These are phyloP conservation scores for Actinomortierella ambigua DNA, from an alignment of 371 early-diverging fungal genomes.

Conservation along the genomic window DNA sequence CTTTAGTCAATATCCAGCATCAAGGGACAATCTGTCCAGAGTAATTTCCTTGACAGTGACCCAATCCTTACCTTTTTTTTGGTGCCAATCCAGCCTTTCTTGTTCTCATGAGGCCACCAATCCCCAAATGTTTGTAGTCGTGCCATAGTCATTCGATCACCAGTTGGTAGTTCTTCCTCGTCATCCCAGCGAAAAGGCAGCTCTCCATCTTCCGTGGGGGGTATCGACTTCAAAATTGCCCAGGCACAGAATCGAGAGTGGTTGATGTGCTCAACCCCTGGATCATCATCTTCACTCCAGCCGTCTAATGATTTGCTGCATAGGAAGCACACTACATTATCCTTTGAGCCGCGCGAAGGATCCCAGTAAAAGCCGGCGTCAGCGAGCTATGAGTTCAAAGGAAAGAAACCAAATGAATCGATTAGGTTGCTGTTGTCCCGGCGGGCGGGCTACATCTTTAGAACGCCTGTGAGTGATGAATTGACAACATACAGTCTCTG, in stretches of 20 bases:
- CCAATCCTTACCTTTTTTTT: conserved; percentile 25
- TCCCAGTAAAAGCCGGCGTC: conserved; percentile 46
- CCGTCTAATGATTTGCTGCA: conserved; percentile 43
- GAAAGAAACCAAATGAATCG: neutral
- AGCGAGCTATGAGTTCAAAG: conserved; percentile 19
- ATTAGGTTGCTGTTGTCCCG: neutral
- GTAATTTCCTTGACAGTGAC: too few relatives aligned
- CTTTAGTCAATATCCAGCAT: too few relatives aligned
- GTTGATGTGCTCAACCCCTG: conserved; percentile 29
- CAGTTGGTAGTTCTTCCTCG: conserved; percentile 33
- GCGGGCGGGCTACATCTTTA: neutral
- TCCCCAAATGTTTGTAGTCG: conserved; percentile 44
- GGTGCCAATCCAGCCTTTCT: conserved; percentile 40
- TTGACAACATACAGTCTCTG: conserved; percentile 15
- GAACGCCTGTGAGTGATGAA: neutral
- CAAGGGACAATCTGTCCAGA: too few relatives aligned
- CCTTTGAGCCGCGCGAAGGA: conserved; percentile 15
- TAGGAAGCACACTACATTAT: conserved; percentile 47
- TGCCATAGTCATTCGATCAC: conserved; percentile 41
- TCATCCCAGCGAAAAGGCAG: conserved; percentile 40
- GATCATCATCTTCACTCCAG: conserved; percentile 35
- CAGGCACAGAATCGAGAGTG: conserved; percentile 34
- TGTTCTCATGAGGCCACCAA: conserved; percentile 49
- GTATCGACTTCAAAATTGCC: conserved; percentile 33
- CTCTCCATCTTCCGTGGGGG: conserved; percentile 8